Conservation (phyloP, 2,329 filamentous ascomycete species). For the Beauveria asiatica region DNA sequence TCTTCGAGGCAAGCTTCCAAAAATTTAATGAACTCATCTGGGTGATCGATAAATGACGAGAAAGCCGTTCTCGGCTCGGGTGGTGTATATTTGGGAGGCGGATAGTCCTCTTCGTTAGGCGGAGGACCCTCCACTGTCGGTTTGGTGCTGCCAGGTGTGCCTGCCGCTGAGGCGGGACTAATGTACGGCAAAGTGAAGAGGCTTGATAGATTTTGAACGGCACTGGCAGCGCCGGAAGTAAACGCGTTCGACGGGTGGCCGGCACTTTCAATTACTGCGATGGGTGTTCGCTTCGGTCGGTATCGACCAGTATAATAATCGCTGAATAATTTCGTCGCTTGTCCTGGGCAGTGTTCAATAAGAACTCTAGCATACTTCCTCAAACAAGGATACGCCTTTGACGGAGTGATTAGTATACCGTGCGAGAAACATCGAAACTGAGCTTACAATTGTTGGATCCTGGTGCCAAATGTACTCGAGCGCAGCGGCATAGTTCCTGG, state of each 20-base stretch:
- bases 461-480: constrained; percentile 86
- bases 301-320: constrained; percentile 91
- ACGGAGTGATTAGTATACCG: not conserved
- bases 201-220: constrained; percentile 78
- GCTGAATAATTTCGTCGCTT: constrained; percentile 82
- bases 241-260: constrained; percentile 35
- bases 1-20: constrained; percentile 79
- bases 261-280: constrained; percentile 26
- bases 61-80: constrained; percentile 86
- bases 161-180: constrained; percentile 46
- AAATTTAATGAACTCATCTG: constrained; percentile 85
- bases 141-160: constrained; percentile 41
- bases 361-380: constrained; percentile 94
- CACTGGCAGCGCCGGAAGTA: constrained; percentile 55
- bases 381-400: constrained; percentile 71
- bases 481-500: constrained; percentile 81
- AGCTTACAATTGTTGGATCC: constrained; percentile 63
- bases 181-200: constrained; percentile 81
- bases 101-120: constrained; percentile 37
- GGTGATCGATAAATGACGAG: constrained; percentile 91
- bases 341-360: constrained; percentile 73
- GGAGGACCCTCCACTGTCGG: constrained; percentile 41
- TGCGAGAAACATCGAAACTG: not conserved
- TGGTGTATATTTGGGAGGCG: constrained; percentile 56
- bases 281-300: constrained; percentile 56